Evolutionary conservation across 345 rosid genomes (phyloP), one percentile per base, ranked within the genome.

Genomic region (Rhodamnia rubescens): DNA sequence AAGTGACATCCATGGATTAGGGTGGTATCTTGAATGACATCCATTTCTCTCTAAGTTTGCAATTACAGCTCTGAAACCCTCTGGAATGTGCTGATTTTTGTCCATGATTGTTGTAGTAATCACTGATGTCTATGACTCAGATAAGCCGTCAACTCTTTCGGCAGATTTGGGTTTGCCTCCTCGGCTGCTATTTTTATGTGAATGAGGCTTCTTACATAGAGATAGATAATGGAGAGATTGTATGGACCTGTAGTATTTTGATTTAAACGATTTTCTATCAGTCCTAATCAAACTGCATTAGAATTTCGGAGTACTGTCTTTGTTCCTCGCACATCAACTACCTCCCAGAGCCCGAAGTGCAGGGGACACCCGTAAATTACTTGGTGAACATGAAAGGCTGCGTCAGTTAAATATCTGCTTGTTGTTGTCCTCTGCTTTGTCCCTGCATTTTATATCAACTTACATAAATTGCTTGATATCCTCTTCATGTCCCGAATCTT

Each of bases 71-170:
- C 26, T 36, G 80, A 69, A 69, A 0, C 80, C 22, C 80, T 36
- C 0, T 18, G 47, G 80, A 4, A 69, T 0, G 47, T 69, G 26
- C 40, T 69, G 80, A 69, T 69, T 20, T 69, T 36, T 69, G 13
- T 69, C 47, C 2, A 36, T 47, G 80, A 1, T 69, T 36, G 80
- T 36, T 11, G 40, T 69, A 2, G 78, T 36, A 69, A 36, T 69
- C 13, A 0, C 80, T 0, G 26, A 36, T 69, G 13, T 18, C 47
- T 6, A 0, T 18, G 47, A 40, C 80, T 32, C 0, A 11, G 47
- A 69, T 18, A 69, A 4, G 47, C 0, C 18, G 47, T 69, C 47
- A 69, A 18, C 11, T 69, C 78, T 69, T 18, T 0, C 47, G 0
- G 6, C 78, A 16, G 47, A 69, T 69, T 2, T 3, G 78, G 78